These are phyloP conservation scores for Wickerhamiella vanderwaltii DNA, from an alignment of 805 yeast species.

Conservation along the genomic window DNA sequence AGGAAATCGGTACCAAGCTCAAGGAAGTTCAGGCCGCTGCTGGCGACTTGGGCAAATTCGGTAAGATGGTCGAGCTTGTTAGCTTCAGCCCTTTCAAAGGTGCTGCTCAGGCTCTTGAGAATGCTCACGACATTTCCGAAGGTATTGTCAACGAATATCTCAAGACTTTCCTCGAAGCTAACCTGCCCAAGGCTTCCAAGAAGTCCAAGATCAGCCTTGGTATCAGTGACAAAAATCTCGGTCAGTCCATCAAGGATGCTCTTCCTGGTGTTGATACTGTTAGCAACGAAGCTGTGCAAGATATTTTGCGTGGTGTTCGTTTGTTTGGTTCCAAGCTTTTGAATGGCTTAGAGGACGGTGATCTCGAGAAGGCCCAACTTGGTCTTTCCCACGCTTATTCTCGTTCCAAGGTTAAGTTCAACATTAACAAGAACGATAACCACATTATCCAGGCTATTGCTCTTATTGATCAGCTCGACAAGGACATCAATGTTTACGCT, in stretches of 20 bases:
- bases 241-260: slow-evolving; percentile 88
- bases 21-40: slow-evolving; percentile 90
- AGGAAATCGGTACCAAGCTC: slow-evolving; percentile 80
- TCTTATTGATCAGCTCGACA: slow-evolving; percentile 90
- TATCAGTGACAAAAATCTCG: slow-evolving; percentile 87
- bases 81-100: slow-evolving; percentile 98
- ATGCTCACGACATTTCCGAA: slow-evolving; percentile 95
- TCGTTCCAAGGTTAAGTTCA: slow-evolving; percentile 96
- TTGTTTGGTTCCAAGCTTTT: slow-evolving; percentile 77
- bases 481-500: slow-evolving; percentile 93
- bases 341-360: slow-evolving; percentile 88
- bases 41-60: slow-evolving; percentile 72
- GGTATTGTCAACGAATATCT: slow-evolving; percentile 90
- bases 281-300: slow-evolving; percentile 87
- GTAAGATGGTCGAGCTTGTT: slow-evolving; percentile 84
- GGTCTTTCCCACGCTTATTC: slow-evolving; percentile 99
- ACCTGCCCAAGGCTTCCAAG: slow-evolving; percentile 68
- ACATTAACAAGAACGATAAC: slow-evolving; percentile 97
- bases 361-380: slow-evolving; percentile 92
- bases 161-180: slow-evolving; percentile 78
- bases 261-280: slow-evolving; percentile 85
- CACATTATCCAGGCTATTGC: slow-evolving; percentile 99
- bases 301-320: slow-evolving; percentile 89
- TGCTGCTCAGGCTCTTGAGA: slow-evolving; percentile 97
- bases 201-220: slow-evolving; percentile 65